Evolutionary conservation across 1,139 yeast species (phyloP), one percentile per base, ranked within the genome.

Genomic region (Lodderomyces jiufengensis): DNA sequence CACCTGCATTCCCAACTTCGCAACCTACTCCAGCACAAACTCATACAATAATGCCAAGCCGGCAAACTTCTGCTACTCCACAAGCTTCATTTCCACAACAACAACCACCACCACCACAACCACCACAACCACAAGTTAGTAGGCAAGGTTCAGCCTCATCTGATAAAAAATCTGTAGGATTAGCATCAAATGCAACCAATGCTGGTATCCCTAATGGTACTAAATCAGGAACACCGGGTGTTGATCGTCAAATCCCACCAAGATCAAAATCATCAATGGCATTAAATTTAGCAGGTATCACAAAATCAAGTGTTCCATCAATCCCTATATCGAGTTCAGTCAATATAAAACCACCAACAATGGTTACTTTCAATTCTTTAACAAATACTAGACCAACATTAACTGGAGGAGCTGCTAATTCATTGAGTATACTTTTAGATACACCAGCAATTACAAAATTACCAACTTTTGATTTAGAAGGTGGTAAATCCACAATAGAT

Each of bases 391-490:
- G 97, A 42, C 95, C 97, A 5, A 81, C 95, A 2, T 64, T 88
- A 36, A 73, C 88, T 20, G 94, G 94, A 32, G 97, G 97, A n/a
- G 75, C 79, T 34, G 88, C 95, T 3, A 73, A 81, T 38, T 65
- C 72, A 9, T 25, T 76, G 66, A 61, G 84, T 75, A 42, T 75
- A 75, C 37, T 79, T 73, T 28, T 70, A 74, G 57, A 80, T 24
- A 78, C 92, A 1, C 97, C 97, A 0, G 88, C 86, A 0, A 58
- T 83, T 39, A 67, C 80, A 29, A 81, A 78, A 45, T 72, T 90
- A 36, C 97, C 95, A 10, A 78, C 83, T 9, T 84, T 83, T 57
- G 97, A 87, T 51, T 67, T 86, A 46, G 48, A 42, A 23, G 50
- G 48, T 5, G 47, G 43, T 12, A 34, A 31, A 18, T 31, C 41